Conservation (phyloP, 306 rosid genomes). For the Senna siamea region DNA sequence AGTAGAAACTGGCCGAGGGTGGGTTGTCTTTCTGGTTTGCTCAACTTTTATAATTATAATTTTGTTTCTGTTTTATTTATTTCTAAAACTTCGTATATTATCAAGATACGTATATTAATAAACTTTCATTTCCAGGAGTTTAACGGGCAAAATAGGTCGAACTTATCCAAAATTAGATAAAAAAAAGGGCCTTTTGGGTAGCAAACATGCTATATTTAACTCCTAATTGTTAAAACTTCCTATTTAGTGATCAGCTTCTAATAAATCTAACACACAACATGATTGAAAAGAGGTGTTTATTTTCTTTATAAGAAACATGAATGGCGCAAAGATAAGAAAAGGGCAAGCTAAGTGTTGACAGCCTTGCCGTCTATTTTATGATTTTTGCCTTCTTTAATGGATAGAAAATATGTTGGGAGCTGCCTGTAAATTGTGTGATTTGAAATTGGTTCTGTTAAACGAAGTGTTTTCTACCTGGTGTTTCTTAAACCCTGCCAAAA, state of each 20-base stretch:
- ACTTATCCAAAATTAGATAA: background rate
- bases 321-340: too few species aligned
- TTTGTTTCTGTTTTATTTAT: background rate
- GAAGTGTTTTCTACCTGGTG: background rate
- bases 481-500: background rate
- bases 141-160: background rate
- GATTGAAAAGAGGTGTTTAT: background rate
- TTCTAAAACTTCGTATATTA: background rate
- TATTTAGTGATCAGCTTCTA: too few species aligned
- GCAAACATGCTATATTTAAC: background rate
- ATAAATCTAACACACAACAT: too few species aligned
- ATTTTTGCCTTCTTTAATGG: too few species aligned
- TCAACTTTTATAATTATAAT: background rate
- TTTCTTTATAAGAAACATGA: too few species aligned
- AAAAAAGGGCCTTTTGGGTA: background rate
- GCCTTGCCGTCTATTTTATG: too few species aligned
- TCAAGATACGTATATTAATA: background rate
- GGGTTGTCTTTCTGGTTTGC: slow-evolving; percentile 14
- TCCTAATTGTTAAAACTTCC: too few species aligned
- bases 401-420: background rate
- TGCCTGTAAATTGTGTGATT: background rate
- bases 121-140: background rate
- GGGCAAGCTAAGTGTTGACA: too few species aligned
- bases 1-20: slow-evolving; percentile 83
- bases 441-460: background rate